These are phyloP conservation scores for Talaromyces sp. DNA, from an alignment of 2,329 filamentous ascomycete species.

Conservation along the genomic window DNA sequence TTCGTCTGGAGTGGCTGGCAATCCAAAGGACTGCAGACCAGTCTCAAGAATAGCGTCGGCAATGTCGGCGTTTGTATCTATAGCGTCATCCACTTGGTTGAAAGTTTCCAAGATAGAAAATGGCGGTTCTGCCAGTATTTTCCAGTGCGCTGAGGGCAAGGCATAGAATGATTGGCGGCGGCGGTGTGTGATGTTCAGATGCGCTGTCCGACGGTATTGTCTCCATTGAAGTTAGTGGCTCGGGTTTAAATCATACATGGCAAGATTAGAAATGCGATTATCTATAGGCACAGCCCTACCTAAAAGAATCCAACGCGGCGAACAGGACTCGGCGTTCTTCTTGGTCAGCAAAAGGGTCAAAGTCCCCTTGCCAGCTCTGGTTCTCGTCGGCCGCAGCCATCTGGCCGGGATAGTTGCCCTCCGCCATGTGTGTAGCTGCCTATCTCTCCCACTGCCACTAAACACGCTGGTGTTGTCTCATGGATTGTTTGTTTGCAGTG, in stretches of 20 bases:
- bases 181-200: slow-evolving; percentile 86
- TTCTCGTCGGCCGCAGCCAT: slow-evolving; percentile 1
- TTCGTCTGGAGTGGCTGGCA: slow-evolving; percentile 36
- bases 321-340: slow-evolving; percentile 79
- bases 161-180: slow-evolving; percentile 92
- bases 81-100: slow-evolving; percentile 75
- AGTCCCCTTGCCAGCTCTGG: slow-evolving; percentile 55
- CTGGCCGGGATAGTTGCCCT: not conserved
- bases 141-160: slow-evolving; percentile 76
- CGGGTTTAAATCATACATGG: not conserved
- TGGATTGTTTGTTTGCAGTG: not conserved
- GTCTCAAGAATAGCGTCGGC: slow-evolving; percentile 71
- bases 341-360: slow-evolving; percentile 65
- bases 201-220: slow-evolving; percentile 78
- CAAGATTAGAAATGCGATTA: not conserved
- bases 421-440: not conserved
- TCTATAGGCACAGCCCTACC: slow-evolving; percentile 53
- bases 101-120: slow-evolving; percentile 80
- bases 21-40: slow-evolving; percentile 64
- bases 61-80: slow-evolving; percentile 81
- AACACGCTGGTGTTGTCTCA: not conserved
- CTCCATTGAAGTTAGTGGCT: slow-evolving; percentile 40
- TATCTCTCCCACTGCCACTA: not conserved
- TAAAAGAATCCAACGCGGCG: slow-evolving; percentile 80
- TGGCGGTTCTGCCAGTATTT: slow-evolving; percentile 72